Evolutionary conservation across 1,284 basidiomycete genomes (phyloP).

Genomic region (Clitocybe nebularis): DNA sequence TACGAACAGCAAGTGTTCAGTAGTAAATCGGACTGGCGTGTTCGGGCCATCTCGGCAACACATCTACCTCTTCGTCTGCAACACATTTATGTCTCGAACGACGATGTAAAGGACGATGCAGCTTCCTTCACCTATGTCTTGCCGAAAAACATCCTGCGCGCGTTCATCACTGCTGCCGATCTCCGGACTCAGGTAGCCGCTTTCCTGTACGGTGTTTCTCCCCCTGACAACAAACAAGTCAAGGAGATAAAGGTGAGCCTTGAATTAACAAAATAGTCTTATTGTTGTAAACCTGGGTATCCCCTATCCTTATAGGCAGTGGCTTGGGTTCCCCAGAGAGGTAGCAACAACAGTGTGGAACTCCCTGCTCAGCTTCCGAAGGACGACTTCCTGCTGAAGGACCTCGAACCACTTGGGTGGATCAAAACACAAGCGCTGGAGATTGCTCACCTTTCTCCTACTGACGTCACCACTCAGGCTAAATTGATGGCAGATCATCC

Average conservation of each 20-base stretch:
- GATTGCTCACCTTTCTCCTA: constrained; percentile 87
- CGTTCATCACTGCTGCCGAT: constrained; percentile 93
- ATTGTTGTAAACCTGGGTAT: constrained; percentile 8
- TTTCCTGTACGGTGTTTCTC: constrained; percentile 90
- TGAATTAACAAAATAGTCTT: background rate
- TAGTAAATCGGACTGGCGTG: constrained; percentile 99
- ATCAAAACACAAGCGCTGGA: constrained; percentile 96
- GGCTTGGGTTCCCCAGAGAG: constrained; percentile 94
- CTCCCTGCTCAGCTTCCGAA: constrained; percentile 83
- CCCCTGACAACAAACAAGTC: constrained; percentile 95
- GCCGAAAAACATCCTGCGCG: constrained; percentile 95
- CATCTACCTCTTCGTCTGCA: constrained; percentile 95
- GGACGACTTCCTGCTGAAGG: constrained; percentile 93
- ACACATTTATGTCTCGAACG: constrained; percentile 98
- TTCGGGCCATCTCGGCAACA: constrained; percentile 93
- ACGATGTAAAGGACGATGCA: constrained; percentile 97
- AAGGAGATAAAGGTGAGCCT: constrained; percentile 87
- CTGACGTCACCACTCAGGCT: constrained; percentile 93
- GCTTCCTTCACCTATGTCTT: constrained; percentile 93
- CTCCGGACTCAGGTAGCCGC: constrained; percentile 95
- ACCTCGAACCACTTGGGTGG: constrained; percentile 95
- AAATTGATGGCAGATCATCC: constrained; percentile 96
- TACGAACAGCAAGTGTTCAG: constrained; percentile 98
- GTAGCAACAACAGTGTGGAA: constrained; percentile 91
- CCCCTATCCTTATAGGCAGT: constrained; percentile 55